A percentile compares a stretch with the other conserved stretches of the same genome.
Evolutionary conservation across 805 yeast genomes (phyloP).

Genomic region (Yamadazyma laniorum): DNA sequence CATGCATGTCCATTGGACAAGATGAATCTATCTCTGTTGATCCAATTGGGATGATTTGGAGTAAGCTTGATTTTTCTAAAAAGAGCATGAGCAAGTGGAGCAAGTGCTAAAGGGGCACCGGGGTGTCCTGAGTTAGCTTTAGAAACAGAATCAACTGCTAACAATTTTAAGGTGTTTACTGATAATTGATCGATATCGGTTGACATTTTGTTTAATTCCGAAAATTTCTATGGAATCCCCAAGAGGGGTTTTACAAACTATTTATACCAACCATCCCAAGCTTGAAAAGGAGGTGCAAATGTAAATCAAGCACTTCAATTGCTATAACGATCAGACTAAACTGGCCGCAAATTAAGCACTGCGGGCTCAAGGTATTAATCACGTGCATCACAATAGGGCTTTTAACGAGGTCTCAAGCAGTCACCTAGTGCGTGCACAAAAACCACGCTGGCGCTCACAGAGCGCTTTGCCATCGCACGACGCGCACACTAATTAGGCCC

Average conservation of each 20-base stretch:
- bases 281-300: too few relatives aligned
- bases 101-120: constrained; percentile 98
- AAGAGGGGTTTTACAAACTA: too few relatives aligned
- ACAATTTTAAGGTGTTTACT: constrained; percentile 81
- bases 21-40: constrained; percentile 93
- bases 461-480: constrained; percentile 1
- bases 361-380: too few relatives aligned
- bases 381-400: not conserved
- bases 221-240: too few relatives aligned
- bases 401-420: too few relatives aligned
- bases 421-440: not conserved
- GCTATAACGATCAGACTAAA: too few relatives aligned
- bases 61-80: constrained; percentile 80
- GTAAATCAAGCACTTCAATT: too few relatives aligned
- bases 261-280: too few relatives aligned
- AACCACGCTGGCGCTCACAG: not conserved
- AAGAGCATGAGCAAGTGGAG: constrained; percentile 89
- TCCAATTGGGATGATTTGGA: constrained; percentile 90
- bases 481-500: not conserved
- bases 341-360: too few relatives aligned
- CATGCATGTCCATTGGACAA: constrained; percentile 96
- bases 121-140: constrained; percentile 97
- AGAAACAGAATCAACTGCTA: constrained; percentile 84
- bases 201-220: not conserved
- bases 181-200: constrained; percentile 63